Evolutionary conservation across 192 early-diverging fungal species (phyloP), one percentile per base, ranked within the genome.

Genomic region (Chytriomyces hyalinus): DNA sequence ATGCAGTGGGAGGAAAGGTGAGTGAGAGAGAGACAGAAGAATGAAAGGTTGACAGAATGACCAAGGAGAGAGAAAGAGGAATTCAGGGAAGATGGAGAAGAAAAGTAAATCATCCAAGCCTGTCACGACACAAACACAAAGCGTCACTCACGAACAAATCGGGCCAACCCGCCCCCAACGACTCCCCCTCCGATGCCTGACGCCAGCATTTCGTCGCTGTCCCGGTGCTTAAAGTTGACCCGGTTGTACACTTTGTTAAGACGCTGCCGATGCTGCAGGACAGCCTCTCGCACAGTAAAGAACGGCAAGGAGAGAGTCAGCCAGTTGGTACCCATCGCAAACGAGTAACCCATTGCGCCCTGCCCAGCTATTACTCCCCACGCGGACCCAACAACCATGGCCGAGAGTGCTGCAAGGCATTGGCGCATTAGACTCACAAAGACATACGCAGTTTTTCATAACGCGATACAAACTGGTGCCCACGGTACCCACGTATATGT

Each of bases 261-360:
- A 11, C 7, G 17, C 48, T 81, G 63, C 24, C 80, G 77, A 26
- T 83, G 83, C 49, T 82, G 80, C 22, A 83, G 59, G 6, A 83
- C 57, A 13, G 72, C 62, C 47, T 83, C 80, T 6, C 82, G 64
- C 22, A 81, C 57, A 10, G 79, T 82, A 65, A 85, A 81, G 77
- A 87, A 87, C 6, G 85, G 85, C 17, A 78, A 61, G 17, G 78
- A 77, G 3, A 83, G 63, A 5, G 75, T 28, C 7, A 79, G 53
- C 85, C 85, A 87, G 74, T 87, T 87, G 17, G 75, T 70, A 46
- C 80, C 83, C 81, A 83, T 87, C 36, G 75, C 48, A 63, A 87
- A 83, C 4, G 78, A 78, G 47, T 72, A 84, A 15, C 80, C 82
- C 9, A 77, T 61, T 7, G 62, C 64, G 48, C 80, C 75, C 53